Percentiles rank a stretch among this genome's conserved stretches.
These are phyloP conservation scores for Podila minutissima DNA, from an alignment of 192 early-diverging fungal species.

Conservation along the genomic window DNA sequence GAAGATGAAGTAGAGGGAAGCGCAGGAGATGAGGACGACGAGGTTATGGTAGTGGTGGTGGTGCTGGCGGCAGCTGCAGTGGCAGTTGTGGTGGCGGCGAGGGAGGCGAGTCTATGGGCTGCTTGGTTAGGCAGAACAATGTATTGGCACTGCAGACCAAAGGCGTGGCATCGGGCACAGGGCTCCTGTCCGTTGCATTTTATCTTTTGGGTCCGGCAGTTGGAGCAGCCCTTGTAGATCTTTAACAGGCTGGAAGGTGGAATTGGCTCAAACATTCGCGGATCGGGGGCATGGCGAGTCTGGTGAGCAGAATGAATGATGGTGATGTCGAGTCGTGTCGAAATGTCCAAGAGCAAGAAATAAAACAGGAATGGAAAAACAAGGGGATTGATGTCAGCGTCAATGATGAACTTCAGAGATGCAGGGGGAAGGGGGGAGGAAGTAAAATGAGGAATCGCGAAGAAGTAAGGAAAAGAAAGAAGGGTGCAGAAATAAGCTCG, in stretches of 20 bases:
- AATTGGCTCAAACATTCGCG: conserved; percentile 52
- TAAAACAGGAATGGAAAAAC: not conserved
- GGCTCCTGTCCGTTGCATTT: conserved; percentile 50
- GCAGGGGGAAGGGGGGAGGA: not conserved
- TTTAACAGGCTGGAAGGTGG: conserved; percentile 43
- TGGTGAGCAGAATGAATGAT: not conserved
- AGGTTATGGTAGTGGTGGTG: not conserved
- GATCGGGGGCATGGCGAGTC: conserved; percentile 39
- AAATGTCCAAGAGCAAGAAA: not conserved
- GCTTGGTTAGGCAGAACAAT: conserved; percentile 49
- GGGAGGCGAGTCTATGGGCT: conserved; percentile 28
- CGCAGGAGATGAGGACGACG: conserved; percentile 1
- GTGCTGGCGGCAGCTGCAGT: not conserved
- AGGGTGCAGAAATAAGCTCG: no score
- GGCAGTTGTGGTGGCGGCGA: not conserved
- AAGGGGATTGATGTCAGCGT: not conserved
- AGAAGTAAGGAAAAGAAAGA: not conserved
- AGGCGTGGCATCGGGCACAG: conserved; percentile 33
- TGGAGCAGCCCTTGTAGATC: conserved; percentile 53
- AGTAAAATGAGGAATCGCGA: not conserved
- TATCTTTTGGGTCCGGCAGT: conserved; percentile 52
- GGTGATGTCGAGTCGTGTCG: not conserved
- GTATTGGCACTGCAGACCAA: conserved; percentile 49
- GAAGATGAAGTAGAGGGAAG: not conserved
- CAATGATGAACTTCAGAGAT: not conserved